A percentile compares a stretch with the other conserved stretches of the same genome.
phyloP scores from a whole-genome alignment of 768 basidiomycete genomes.

The Suillus americanus region DNA sequence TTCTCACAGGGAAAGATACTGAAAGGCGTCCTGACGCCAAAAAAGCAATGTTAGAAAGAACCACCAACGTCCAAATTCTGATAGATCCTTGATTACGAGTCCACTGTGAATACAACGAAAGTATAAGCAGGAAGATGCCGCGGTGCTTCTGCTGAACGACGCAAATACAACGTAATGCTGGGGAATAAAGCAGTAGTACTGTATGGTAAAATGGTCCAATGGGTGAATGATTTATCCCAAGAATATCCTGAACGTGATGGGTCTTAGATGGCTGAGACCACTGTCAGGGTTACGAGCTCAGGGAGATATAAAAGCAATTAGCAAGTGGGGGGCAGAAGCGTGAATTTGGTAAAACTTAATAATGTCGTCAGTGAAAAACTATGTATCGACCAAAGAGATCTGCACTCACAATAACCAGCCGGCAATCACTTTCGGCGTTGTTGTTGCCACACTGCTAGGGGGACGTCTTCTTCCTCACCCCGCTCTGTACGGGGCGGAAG shows the following conservation, averaged over 20 bases:
- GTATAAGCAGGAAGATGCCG: constrained; percentile 5
- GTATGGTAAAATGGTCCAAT: constrained; percentile 30
- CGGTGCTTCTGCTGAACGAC: not conserved
- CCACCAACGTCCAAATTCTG: constrained; percentile 6
- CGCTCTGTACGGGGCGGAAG: constrained; percentile 29
- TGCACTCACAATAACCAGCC: not conserved
- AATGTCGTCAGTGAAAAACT: not conserved
- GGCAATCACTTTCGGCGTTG: constrained; percentile 44
- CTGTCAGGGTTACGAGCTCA: not conserved
- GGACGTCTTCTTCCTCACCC: constrained; percentile 76
- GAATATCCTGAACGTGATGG: constrained; percentile 26
- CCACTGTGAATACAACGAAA: constrained; percentile 14
- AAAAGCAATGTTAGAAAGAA: not conserved
- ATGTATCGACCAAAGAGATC: not conserved
- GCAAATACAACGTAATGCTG: constrained; percentile 17
- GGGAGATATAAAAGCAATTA: not conserved
- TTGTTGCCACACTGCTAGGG: constrained; percentile 78
- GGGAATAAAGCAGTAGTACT: constrained; percentile 28
- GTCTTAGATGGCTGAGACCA: constrained; percentile 22
- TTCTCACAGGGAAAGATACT: not conserved
- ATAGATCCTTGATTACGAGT: constrained; percentile 13
- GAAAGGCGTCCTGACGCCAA: not conserved
- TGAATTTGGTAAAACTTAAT: not conserved
- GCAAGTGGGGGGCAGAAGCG: not conserved
- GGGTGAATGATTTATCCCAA: constrained; percentile 17